Base-by-base conservation (phyloP, 768 basidiomycete genomes). In the Leccinum uliginosum region DNA sequence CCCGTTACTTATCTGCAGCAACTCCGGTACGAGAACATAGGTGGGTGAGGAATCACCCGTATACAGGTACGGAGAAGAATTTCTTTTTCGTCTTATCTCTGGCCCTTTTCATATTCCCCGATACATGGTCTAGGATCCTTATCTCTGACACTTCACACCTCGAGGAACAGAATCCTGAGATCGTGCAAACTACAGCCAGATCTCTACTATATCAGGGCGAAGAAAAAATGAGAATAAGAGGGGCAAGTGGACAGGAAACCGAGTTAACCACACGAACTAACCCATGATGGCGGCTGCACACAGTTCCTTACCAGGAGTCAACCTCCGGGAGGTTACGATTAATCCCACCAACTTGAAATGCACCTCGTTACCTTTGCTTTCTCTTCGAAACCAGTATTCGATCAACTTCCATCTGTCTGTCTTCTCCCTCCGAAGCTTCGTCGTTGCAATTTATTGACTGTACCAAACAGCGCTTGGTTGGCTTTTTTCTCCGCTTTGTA, bases 291-390 rank as follows among this genome's bases (percentile, higher is more conserved):
- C 64, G 63, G 21, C 50, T 32, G 2, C 55, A 29, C 40, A 4
- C 19, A 46, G 51, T 34, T 35, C 30, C 49, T 54, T 23, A 14
- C n/a, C 12, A 38, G 15, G 38, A 47, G 27, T 55, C 55, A 66
- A 26, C 45, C 21, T 65, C 40, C n/a, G 26, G 38, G 47, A 62
- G 6, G 44, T 52, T 8, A 34, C 55, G 21, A 65, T 83, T 53
- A 83, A 83, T 65, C 79, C 79, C 0, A 60, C 76, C 60, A 84
- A 83, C 62, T 65, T 75, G 27, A 84, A 83, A 60, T 76, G 76
- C 51, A 75, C 76, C 50, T 82, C 80, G 0, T 62, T 84, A 1
- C 82, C 83, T 0, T 67, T 84, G 32, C 68, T 84, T 60, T 78
- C 78, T 51, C 67, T 84, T 21, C 57, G 66, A 29, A 77, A 75